A percentile compares a stretch with the other conserved stretches of the same genome.
phyloP scores from a whole-genome alignment of 2,329 filamentous ascomycete genomes.

The Cladosporium oxysporum region DNA sequence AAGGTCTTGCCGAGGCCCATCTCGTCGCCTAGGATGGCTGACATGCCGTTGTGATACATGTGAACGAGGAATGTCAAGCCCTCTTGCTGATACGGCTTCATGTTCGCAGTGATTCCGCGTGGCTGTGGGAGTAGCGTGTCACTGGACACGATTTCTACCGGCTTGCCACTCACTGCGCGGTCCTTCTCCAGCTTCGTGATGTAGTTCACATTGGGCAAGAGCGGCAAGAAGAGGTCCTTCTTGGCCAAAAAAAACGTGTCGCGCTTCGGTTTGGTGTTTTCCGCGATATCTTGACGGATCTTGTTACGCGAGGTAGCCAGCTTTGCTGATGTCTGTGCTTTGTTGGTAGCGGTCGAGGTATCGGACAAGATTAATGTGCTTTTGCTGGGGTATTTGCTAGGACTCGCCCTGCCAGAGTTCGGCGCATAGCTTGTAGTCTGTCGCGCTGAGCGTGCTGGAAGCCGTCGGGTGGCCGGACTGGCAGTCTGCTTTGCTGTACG shows the following conservation, averaged over 20 bases:
- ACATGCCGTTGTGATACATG: slow-evolving; percentile 48
- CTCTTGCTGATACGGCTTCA: slow-evolving; percentile 55
- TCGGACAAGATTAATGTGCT: background rate
- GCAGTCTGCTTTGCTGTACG: background rate
- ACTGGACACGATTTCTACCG: slow-evolving; percentile 14
- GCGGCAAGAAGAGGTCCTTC: slow-evolving; percentile 49
- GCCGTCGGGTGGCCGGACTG: slow-evolving; percentile 22
- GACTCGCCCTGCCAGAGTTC: slow-evolving; percentile 8
- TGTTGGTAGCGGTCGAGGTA: background rate
- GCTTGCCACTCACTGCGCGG: slow-evolving; percentile 17
- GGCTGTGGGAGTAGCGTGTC: slow-evolving; percentile 44
- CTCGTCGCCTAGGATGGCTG: slow-evolving; percentile 51
- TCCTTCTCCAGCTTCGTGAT: slow-evolving; percentile 41
- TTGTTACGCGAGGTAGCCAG: slow-evolving; percentile 43
- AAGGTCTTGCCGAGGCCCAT: slow-evolving; percentile 56
- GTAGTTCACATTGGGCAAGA: slow-evolving; percentile 49
- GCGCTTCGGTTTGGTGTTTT: slow-evolving; percentile 46
- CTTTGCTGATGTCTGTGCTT: slow-evolving; percentile 24
- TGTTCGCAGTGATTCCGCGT: slow-evolving; percentile 48
- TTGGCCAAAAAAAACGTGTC: slow-evolving; percentile 50
- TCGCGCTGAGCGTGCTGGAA: slow-evolving; percentile 33
- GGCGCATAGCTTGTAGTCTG: slow-evolving; percentile 29
- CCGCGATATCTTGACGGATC: slow-evolving; percentile 45
- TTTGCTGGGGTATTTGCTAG: slow-evolving; percentile 15
- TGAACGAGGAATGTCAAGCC: slow-evolving; percentile 54